Evolutionary conservation across 805 yeast species (phyloP), one percentile per base, ranked within the genome.

Genomic region (Hanseniaspora pseudoguilliermondii): DNA sequence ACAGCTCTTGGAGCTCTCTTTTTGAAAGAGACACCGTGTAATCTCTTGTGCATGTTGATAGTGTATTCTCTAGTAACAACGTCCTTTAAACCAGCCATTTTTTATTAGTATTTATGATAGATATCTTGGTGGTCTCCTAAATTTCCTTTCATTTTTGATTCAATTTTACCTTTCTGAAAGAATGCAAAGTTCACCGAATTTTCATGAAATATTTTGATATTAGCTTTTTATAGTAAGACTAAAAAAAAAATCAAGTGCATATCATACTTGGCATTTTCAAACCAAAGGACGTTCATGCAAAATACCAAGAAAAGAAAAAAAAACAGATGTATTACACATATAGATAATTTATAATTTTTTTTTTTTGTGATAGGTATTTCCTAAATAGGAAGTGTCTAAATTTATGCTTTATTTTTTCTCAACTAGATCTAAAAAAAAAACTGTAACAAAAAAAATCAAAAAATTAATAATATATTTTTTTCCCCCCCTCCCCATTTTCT

Each of bases 61-160:
- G 98, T 93, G 88, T 93, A 93, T 81, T 93, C 99, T 79, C 99
- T 95, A 77, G 98, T 86, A 78, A 93, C 97, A 78, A 89, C 96
- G 90, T 93, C 97, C 81, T 86, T 86, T 75, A 89, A 81, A 78
- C 74, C 74, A 66, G 77, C 75, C 77, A 74, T 74, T 66, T 67
- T 68, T 61, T 20, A 36, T 32, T 11, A 32, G 27, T 32, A 57
- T 57, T 47, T 50, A 51, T 39, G 50, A 51, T 39, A 54, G 34
- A 44, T 46, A 47, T 41, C 54, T 48, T 47, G 50, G 40, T 54
- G 47, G 51, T 38, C n/a, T 43, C 16, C 5, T 43, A 13, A 21
- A 41, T 20, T 21, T 40, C 43, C 41, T 16, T 32, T 27, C 32
- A 29, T 35, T 25, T 36, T 27, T 41, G 57, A 52, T 55, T 48